phyloP scores from a whole-genome alignment of 2,329 filamentous ascomycete genomes.

The Penicillium concentricum region DNA sequence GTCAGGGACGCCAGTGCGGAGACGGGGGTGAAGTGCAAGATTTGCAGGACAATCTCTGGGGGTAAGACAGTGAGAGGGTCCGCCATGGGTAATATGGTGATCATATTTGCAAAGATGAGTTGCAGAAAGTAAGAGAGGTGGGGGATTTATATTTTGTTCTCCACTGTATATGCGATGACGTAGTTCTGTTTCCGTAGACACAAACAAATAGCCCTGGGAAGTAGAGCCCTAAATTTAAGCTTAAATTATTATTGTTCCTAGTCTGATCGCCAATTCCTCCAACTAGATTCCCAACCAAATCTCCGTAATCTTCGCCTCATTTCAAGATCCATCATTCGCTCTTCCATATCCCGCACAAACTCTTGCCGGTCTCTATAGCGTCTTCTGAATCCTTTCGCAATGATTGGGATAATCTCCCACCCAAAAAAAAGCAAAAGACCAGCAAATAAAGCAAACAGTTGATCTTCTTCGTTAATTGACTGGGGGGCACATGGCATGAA shows the following conservation, averaged over 20 bases:
- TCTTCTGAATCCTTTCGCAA: background rate
- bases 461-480: background rate
- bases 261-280: background rate
- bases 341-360: background rate
- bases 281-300: background rate
- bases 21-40: conserved; percentile 40
- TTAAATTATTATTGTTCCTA: background rate
- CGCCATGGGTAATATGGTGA: conserved; percentile 6
- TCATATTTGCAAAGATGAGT: conserved; percentile 16
- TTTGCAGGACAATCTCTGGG: conserved; percentile 42
- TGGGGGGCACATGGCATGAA: conserved; percentile 3
- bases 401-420: background rate
- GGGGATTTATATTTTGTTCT: conserved; percentile 9
- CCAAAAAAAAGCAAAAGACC: background rate
- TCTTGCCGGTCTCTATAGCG: background rate
- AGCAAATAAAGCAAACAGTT: background rate
- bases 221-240: background rate
- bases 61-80: conserved; percentile 36
- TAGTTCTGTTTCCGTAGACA: background rate
- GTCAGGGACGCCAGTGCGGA: conserved; percentile 39
- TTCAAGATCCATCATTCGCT: background rate
- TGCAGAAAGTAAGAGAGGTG: conserved; percentile 1
- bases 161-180: conserved; percentile 7
- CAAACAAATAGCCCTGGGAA: background rate
- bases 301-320: background rate